A percentile compares a stretch with the other conserved stretches of the same genome.
Conservation (phyloP, 495 filamentous ascomycete genomes). For the Evernia prunastri region DNA sequence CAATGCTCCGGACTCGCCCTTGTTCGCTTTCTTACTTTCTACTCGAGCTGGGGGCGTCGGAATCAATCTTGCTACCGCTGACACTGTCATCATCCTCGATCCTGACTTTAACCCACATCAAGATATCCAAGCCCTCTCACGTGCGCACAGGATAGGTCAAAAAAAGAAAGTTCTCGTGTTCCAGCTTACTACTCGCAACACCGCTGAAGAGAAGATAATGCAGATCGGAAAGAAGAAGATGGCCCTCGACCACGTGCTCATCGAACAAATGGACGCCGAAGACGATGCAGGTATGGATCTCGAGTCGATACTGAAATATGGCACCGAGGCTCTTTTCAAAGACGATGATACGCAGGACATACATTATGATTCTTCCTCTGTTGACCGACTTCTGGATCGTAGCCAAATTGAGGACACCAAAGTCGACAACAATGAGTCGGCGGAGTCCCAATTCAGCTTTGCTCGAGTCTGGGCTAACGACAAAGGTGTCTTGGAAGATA, state of each 20-base stretch:
- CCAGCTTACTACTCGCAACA: slow-evolving; percentile 82
- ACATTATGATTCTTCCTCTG: slow-evolving; percentile 67
- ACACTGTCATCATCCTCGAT: slow-evolving; percentile 97
- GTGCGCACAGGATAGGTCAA: slow-evolving; percentile 93
- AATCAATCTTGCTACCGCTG: slow-evolving; percentile 94
- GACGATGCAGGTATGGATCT: slow-evolving; percentile 69
- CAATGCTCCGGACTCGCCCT: slow-evolving; percentile 73
- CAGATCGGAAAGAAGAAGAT: slow-evolving; percentile 95
- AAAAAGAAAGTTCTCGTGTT: slow-evolving; percentile 93
- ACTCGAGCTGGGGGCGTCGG: slow-evolving; percentile 93
- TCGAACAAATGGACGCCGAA: slow-evolving; percentile 77
- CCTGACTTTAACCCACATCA: slow-evolving; percentile 98
- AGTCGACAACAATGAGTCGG: slow-evolving; percentile 48
- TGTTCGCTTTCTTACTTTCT: slow-evolving; percentile 87
- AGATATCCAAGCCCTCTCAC: slow-evolving; percentile 89
- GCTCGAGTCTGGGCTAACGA: slow-evolving; percentile 92
- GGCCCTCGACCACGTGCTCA: slow-evolving; percentile 85
- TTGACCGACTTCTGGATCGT: slow-evolving; percentile 85
- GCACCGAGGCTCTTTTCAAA: slow-evolving; percentile 77
- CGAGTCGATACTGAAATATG: slow-evolving; percentile 83
- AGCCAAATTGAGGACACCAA: slow-evolving; percentile 69
- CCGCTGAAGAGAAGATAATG: slow-evolving; percentile 91
- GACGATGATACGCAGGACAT: slow-evolving; percentile 62
- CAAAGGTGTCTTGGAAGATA: slow-evolving; percentile 53
- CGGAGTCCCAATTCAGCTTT: slow-evolving; percentile 77